Evolutionary conservation across 177 flowering plant species (phyloP), one percentile per base, ranked within the genome.

Genomic region (Vitis hybrid): DNA sequence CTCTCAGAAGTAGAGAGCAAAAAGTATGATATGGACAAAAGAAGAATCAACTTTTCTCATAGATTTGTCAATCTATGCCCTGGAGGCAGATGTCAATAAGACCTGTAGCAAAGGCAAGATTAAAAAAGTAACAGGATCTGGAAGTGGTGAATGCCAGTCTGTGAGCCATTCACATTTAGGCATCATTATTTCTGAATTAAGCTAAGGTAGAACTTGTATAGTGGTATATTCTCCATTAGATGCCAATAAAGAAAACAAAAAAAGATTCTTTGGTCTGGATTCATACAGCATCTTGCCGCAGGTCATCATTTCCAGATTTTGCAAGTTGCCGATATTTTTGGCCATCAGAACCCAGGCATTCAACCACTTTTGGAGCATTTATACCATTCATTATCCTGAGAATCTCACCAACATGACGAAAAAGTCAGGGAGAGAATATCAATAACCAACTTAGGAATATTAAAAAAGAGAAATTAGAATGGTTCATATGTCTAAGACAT

Each of bases 281-380:
- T 66, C 89, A 76, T 89, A 95, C 98, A 80, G 99, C 99, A 88
- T 95, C 99, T 78, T 95, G 99, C 86, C 99, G 81, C 18, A 93
- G 83, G 77, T 95, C 99, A 82, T 93, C 99, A 77, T 95, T 95
- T 78, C 99, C 99, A 75, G 99, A 95, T 85, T 95, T 95, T 63
- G 98, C 99, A 16, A 95, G 92, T 77, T 95, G 99, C 20, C 91
- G 90, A 77, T 93, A 95, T 74, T 67, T 87, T 50, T 60, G 79
- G 72, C 99, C 99, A 84, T 95, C 97, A 63, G 99, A 95, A 66
- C 97, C 99, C 15, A 86, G 55, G 85, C 99, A 95, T 74, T 87
- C 96, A 60, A 93, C 95, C 51, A 91, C 97, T 76, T 95, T 95
- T 63, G 99, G 99, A 68, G 98, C 97, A 88, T 95, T 95, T 77